Conservation (phyloP, 1,284 basidiomycete genomes). For the Somion occarium region DNA sequence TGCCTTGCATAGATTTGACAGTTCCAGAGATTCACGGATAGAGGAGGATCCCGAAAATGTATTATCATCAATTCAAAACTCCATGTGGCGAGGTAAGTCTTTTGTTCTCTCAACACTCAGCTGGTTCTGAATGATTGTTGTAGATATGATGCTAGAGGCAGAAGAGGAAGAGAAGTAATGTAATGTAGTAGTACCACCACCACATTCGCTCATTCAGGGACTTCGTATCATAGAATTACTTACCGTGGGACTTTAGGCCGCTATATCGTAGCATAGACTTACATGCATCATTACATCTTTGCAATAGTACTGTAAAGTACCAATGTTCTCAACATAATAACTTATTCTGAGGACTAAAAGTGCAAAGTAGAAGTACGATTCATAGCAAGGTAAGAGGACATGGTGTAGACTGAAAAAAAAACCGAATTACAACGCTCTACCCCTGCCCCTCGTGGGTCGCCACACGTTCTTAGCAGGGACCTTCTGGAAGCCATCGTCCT, state of each 20-base stretch:
- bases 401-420: conserved; percentile 4
- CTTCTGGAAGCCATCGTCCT: conserved; percentile 71
- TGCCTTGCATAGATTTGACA: conserved; percentile 19
- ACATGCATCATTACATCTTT: conserved; percentile 11
- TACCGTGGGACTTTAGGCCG: background rate
- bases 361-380: background rate
- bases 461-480: conserved; percentile 44
- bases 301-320: conserved; percentile 22
- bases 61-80: conserved; percentile 56
- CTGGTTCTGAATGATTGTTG: background rate
- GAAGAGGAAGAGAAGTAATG: conserved; percentile 45
- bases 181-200: conserved; percentile 6
- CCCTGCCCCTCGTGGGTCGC: conserved; percentile 33
- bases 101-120: no score
- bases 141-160: conserved; percentile 56
- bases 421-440: conserved; percentile 13
- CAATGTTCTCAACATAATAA: conserved; percentile 18
- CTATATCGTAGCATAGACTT: conserved; percentile 4
- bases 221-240: conserved; percentile 4
- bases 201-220: conserved; percentile 7
- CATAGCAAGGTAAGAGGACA: conserved; percentile 1
- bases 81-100: conserved; percentile 64
- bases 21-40: conserved; percentile 31
- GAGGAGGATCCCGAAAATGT: conserved; percentile 48
- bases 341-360: conserved; percentile 9